Base-by-base conservation (phyloP, 768 basidiomycete species). In the Rhizopogon vesiculosus region DNA sequence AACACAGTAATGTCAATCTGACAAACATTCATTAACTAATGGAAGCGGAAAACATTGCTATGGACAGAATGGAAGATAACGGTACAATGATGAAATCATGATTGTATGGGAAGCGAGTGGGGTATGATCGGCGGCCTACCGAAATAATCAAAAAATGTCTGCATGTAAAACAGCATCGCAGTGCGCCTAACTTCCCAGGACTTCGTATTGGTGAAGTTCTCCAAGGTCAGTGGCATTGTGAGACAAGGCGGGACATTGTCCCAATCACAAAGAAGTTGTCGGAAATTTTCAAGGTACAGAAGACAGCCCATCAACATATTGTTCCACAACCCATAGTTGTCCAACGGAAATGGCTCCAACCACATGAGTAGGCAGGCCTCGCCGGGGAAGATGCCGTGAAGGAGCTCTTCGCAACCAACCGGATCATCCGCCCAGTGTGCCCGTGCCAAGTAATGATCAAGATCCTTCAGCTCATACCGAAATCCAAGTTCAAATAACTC, bases 401-500 rank as follows among this genome's bases (percentile, higher is more conserved):
- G 52, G 33, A 53, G 52, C 8, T 41, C 25, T 18, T 43, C 7
- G 1, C 3, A n/a, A 31, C 43, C 50, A 9, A 40, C 22, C 2
- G 28, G 2, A 45, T 45, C 28, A 29, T 29, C 5, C 0, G 2
- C n/a, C 44, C 44, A 45, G 5, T 2, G 0, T 45, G 8, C 16
- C 44, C 16, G 13, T 10, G 44, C 44, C 44, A 45, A 45, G 43
- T 43, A 15, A 6, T 9, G 15, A 25, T 66, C 61, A 0, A 68
- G 57, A 2, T 58, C 57, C 22, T 51, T 15, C 2, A 66, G 54
- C 33, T 68, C 59, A 28, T 61, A 62, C 2, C 25, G 5, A 38
- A 68, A 68, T 31, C 62, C 60, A 6, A 61, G 53, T 39, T 68
- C 59, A 7, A 56, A 54, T 0, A 66, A 28, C 33, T 65, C 59